These are phyloP conservation scores for Fusarium coicis DNA, from an alignment of 2,329 filamentous ascomycete species.

Conservation along the genomic window DNA sequence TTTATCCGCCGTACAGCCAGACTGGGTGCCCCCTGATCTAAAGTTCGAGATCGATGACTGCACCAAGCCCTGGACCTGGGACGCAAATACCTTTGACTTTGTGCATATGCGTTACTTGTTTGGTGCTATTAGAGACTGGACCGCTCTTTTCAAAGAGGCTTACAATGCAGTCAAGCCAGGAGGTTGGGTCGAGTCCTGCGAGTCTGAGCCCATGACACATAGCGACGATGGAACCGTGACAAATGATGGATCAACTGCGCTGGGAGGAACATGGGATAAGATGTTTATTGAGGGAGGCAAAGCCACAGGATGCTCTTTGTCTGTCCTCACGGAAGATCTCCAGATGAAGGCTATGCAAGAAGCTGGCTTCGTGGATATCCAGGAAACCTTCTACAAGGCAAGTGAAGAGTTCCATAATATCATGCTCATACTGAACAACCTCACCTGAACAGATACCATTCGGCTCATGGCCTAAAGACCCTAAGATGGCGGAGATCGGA, in stretches of 20 bases:
- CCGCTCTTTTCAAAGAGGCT: conserved; percentile 2
- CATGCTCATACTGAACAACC: fast-evolving
- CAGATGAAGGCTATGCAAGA: conserved; percentile 14
- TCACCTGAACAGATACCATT: background rate
- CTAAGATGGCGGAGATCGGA: conserved; percentile 7
- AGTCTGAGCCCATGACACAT: conserved; percentile 3
- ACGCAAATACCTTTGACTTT: conserved; percentile 4
- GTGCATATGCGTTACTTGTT: conserved; percentile 22
- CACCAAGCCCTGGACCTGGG: conserved; percentile 10
- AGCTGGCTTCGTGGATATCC: conserved; percentile 17
- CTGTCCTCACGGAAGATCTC: conserved; percentile 2
- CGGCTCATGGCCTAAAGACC: conserved; percentile 14
- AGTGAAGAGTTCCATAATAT: background rate
- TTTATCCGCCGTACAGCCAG: conserved; percentile 13
- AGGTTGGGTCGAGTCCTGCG: conserved; percentile 15
- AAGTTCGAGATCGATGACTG: conserved; percentile 21
- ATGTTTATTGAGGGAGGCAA: conserved; percentile 17
- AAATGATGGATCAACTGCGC: background rate
- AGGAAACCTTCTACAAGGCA: conserved; percentile 4
- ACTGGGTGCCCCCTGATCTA: conserved; percentile 12
- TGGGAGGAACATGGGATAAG: conserved; percentile 10
- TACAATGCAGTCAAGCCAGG: conserved; percentile 9
- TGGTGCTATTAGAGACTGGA: conserved; percentile 10
- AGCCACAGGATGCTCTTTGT: background rate
- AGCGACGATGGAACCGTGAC: conserved; percentile 17